Evolutionary conservation across 2,329 filamentous ascomycete species (phyloP).

Genomic region (Fusarium sterilihyphosum): DNA sequence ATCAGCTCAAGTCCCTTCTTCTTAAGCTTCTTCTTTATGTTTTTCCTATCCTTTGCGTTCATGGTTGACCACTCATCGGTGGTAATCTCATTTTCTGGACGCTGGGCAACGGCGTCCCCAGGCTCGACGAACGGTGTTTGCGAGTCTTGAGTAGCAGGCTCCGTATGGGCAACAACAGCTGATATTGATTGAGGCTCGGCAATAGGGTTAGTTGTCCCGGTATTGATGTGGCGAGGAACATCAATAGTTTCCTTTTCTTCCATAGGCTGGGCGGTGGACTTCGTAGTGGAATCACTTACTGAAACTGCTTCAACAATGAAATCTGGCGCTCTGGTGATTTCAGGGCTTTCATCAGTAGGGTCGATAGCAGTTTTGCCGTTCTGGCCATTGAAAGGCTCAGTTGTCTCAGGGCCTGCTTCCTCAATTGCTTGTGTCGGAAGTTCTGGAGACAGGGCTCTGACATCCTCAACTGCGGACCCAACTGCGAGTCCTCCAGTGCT

Average conservation of each 20-base stretch:
- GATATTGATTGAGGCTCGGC: slow-evolving; percentile 1
- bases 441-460: background rate
- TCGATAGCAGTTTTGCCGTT: background rate
- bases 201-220: background rate
- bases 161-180: background rate
- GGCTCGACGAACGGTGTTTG: background rate
- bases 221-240: background rate
- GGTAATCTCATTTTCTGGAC: slow-evolving; percentile 37
- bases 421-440: background rate
- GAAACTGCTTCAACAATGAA: background rate
- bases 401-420: slow-evolving; percentile 3
- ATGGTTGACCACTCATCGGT: slow-evolving; percentile 35
- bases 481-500: background rate
- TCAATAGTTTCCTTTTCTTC: background rate
- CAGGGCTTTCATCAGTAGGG: background rate
- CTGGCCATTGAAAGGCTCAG: background rate
- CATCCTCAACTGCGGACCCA: slow-evolving; percentile 2
- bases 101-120: slow-evolving; percentile 4
- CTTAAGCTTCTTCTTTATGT: slow-evolving; percentile 38
- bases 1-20: slow-evolving; percentile 36
- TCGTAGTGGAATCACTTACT: background rate
- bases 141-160: background rate
- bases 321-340: background rate
- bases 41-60: slow-evolving; percentile 37
- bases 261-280: background rate